phyloP scores from a whole-genome alignment of 179 eudicot species.

The Carnegiea gigantea region DNA sequence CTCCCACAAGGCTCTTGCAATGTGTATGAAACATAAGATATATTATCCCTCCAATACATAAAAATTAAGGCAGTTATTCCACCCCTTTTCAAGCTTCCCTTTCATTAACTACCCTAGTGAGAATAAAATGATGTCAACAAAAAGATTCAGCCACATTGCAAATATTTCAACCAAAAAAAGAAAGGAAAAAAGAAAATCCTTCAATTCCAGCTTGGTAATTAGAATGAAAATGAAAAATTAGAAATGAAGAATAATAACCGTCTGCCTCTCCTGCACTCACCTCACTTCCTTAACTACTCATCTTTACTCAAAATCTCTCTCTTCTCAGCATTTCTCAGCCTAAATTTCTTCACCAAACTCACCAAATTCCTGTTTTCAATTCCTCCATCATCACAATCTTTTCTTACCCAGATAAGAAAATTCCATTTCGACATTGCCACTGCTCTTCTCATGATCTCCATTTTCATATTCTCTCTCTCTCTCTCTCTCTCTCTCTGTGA shows the following conservation, averaged over 20 bases:
- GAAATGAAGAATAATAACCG: conserved; percentile 13
- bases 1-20: not conserved
- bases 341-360: conserved; percentile 27
- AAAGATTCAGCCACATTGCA: conserved; percentile 15
- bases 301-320: conserved; percentile 14
- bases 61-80: conserved; percentile 15
- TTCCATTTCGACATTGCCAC: not conserved
- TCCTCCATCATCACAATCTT: conserved; percentile 14
- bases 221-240: not conserved
- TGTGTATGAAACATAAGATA: not conserved
- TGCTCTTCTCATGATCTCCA: conserved; percentile 15
- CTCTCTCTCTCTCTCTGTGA: not conserved
- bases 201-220: not conserved
- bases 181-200: not conserved
- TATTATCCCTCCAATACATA: not conserved
- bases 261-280: conserved; percentile 18
- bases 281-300: conserved; percentile 39
- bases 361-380: conserved; percentile 20
- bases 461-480: not conserved
- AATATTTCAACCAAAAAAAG: not conserved
- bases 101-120: conserved; percentile 10
- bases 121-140: not conserved
- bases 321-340: not conserved
- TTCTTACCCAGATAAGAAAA: conserved; percentile 13
- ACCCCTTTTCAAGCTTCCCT: conserved; percentile 20